Evolutionary conservation across 176 grass and related monocot genomes (phyloP), one percentile per base, ranked within the genome.

Genomic region (Musa beccarii): DNA sequence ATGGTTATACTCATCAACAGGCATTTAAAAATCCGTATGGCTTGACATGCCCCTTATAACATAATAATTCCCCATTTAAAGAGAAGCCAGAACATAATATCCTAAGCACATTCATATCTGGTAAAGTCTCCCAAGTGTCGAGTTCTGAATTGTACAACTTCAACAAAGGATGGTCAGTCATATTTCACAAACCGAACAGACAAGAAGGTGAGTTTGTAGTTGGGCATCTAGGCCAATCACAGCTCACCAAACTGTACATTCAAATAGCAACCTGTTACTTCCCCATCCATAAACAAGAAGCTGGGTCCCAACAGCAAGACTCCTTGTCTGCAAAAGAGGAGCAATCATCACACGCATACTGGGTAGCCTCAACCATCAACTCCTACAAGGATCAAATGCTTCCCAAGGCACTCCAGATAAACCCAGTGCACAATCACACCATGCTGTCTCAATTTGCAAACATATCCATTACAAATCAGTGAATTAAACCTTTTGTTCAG

Each of bases 261-360:
- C 89, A 96, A 84, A 92, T 96, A 78, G 87, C 81, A 63, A 89
- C 89, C 92, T 63, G 81, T 78, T 53, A 85, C 85, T 75, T 92
- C 87, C 34, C 26, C 85, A 84, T 71, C 92, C 89, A 70, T 92
- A 96, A 54, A 92, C 92, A 76, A 96, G 86, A 74, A 96, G 87
- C 52, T 81, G 85, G 77, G 87, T 96, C 34, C 88, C 92, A 2
- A 96, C 92, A 3, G 89, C 86, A 72, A 3, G 92, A 96, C 69
- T 92, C 92, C 85, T 92, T 92, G 65, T 96, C 92, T 59, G 89
- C 89, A 78, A 75, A 81, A 75, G 85, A 92, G 80, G 92, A 96
- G 76, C 92, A 89, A 25, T 89, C 84, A 13, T 96, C 89, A 9
- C 92, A 89, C 23, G 92, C 80, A 96, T 82, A 71, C 78, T 86